Percentiles rank a stretch among this genome's conserved stretches.
Evolutionary conservation across 495 filamentous ascomycete species (phyloP).

Genomic region (Xylaria venustula): DNA sequence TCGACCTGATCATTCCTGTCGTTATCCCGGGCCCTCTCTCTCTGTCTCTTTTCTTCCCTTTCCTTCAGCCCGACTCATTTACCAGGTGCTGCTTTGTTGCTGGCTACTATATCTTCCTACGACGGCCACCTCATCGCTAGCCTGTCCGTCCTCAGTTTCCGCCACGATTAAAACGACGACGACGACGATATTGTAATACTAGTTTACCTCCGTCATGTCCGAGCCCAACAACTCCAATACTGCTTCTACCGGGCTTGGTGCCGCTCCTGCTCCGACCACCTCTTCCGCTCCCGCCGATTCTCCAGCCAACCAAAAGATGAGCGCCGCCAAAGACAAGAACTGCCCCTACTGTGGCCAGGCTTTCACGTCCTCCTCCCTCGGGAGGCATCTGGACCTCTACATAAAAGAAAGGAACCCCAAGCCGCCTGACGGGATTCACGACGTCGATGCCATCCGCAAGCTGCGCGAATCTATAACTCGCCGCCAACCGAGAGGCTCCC

Average conservation of each 20-base stretch:
- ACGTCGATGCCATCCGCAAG: slow-evolving; percentile 82
- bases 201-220: neutral
- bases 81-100: too few relatives aligned
- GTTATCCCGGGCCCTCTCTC: neutral
- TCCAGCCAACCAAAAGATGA: slow-evolving; percentile 31
- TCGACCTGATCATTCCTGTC: neutral
- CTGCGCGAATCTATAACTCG: slow-evolving; percentile 80
- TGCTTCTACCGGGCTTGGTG: neutral
- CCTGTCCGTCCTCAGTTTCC: neutral
- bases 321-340: slow-evolving; percentile 68
- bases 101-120: neutral
- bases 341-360: slow-evolving; percentile 83
- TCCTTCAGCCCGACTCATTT: too few relatives aligned
- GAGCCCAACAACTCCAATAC: slow-evolving; percentile 3
- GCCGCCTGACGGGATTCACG: slow-evolving; percentile 77
- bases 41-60: too few relatives aligned
- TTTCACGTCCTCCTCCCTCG: slow-evolving; percentile 91
- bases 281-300: slow-evolving; percentile 28
- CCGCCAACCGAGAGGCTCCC: slow-evolving; percentile 66
- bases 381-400: slow-evolving; percentile 87
- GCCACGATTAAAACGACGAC: neutral
- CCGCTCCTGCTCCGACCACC: slow-evolving; percentile 20
- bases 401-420: slow-evolving; percentile 85
- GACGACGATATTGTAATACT: neutral
- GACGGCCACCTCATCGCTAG: too few relatives aligned